These are phyloP conservation scores for Cyberlindnera mississippiensis DNA, from an alignment of 805 yeast genomes.

Conservation along the genomic window DNA sequence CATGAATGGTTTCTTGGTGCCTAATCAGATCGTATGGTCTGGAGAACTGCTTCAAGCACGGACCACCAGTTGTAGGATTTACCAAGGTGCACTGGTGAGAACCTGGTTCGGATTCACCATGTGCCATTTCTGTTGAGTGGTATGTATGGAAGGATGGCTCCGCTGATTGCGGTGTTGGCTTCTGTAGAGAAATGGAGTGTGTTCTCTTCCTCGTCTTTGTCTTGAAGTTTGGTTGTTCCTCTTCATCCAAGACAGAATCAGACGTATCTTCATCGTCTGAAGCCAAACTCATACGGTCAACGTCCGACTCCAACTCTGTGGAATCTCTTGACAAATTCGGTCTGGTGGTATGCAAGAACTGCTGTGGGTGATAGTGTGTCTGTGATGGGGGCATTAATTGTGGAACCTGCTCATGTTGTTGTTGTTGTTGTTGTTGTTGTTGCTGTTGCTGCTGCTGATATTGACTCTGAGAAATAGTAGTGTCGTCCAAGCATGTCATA, in stretches of 20 bases:
- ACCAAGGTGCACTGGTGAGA: conserved; percentile 51
- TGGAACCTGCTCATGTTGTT: conserved; percentile 5
- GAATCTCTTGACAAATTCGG: conserved; percentile 17
- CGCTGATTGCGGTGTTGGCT: neutral
- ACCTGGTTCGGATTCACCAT: conserved; percentile 1
- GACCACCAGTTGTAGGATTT: conserved; percentile 56
- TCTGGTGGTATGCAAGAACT: conserved; percentile 1
- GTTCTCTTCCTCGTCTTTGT: conserved; percentile 4
- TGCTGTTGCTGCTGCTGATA: neutral
- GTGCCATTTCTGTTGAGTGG: neutral
- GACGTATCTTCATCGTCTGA: conserved; percentile 32
- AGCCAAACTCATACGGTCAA: conserved; percentile 40
- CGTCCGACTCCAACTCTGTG: conserved; percentile 37
- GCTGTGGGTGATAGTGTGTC: conserved; percentile 5
- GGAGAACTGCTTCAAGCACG: conserved; percentile 78
- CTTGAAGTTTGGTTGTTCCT: conserved; percentile 16
- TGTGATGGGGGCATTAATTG: conserved; percentile 8
- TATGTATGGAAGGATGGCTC: neutral
- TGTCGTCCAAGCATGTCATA: conserved; percentile 13
- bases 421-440: neutral
- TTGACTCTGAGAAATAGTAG: conserved; percentile 3
- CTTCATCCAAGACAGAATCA: conserved; percentile 22
- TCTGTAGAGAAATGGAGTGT: conserved; percentile 2
- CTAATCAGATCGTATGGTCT: conserved; percentile 92
- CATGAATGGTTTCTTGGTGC: conserved; percentile 96